Evolutionary conservation across 2,329 filamentous ascomycete genomes (phyloP).

Genomic region (Epichloe aotearoae): DNA sequence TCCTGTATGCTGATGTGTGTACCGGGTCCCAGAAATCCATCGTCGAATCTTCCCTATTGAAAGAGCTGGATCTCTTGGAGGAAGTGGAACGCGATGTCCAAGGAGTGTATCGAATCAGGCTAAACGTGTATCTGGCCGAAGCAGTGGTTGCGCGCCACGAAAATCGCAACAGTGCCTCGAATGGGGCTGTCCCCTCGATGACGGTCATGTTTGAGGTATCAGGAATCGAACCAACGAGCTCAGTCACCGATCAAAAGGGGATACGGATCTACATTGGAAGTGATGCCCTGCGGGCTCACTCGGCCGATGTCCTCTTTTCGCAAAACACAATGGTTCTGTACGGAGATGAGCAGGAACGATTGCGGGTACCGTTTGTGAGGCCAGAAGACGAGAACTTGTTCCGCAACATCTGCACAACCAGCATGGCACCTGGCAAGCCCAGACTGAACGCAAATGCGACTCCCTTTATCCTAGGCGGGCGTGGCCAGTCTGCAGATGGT

Average conservation of each 20-base stretch:
- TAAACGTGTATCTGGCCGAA: constrained; percentile 82
- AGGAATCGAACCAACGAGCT: constrained; percentile 34
- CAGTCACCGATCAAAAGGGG: constrained; percentile 32
- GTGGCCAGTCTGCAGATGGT: constrained; percentile 14
- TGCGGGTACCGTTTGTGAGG: constrained; percentile 82
- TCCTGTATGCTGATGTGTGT: constrained; percentile 85
- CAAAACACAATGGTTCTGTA: constrained; percentile 81
- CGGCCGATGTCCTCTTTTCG: constrained; percentile 82
- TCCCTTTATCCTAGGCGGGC: constrained; percentile 27
- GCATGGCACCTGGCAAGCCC: constrained; percentile 38
- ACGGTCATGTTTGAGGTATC: constrained; percentile 65
- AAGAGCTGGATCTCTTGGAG: constrained; percentile 57
- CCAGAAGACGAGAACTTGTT: constrained; percentile 78
- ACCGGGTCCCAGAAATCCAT: constrained; percentile 81
- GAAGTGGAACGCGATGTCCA: constrained; percentile 53
- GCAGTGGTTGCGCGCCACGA: constrained; percentile 69
- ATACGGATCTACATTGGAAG: constrained; percentile 86
- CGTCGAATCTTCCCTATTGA: constrained; percentile 63
- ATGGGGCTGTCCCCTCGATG: constrained; percentile 59
- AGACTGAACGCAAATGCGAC: constrained; percentile 42
- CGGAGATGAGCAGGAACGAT: constrained; percentile 72
- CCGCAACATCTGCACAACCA: constrained; percentile 58
- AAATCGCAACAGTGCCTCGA: constrained; percentile 59
- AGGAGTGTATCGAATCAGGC: constrained; percentile 53
- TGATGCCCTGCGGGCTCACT: constrained; percentile 73